Evolutionary conservation across 2,329 filamentous ascomycete genomes (phyloP).

Genomic region (Zelopaecilomyces penicillatus): DNA sequence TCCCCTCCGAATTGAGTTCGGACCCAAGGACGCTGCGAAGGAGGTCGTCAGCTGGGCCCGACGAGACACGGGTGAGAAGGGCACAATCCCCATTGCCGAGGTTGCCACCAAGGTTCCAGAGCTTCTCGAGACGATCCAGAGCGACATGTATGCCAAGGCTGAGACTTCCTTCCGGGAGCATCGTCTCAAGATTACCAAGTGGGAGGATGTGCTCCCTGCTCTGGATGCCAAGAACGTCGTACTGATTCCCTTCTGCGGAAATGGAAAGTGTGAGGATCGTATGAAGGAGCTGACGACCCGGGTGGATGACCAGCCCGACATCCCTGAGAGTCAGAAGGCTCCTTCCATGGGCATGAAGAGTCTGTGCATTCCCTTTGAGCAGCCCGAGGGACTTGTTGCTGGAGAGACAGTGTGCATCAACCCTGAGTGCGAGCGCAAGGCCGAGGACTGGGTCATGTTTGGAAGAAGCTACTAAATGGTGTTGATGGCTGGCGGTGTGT

Average conservation of each 20-base stretch:
- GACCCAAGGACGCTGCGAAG: slow-evolving; percentile 85
- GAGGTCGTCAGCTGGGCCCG: slow-evolving; percentile 77
- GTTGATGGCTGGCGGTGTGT: too few relatives aligned
- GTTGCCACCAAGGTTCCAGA: slow-evolving; percentile 65
- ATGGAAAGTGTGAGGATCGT: slow-evolving; percentile 76
- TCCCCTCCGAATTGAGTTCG: slow-evolving; percentile 88
- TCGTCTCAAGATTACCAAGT: slow-evolving; percentile 71
- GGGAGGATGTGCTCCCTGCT: slow-evolving; percentile 84
- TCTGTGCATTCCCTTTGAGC: slow-evolving; percentile 68
- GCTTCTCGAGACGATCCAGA: slow-evolving; percentile 83
- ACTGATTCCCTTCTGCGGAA: slow-evolving; percentile 83
- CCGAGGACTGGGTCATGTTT: slow-evolving; percentile 89
- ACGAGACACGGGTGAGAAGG: slow-evolving; percentile 80
- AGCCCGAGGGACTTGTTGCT: slow-evolving; percentile 69
- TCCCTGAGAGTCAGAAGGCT: slow-evolving; percentile 44
- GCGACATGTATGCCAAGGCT: slow-evolving; percentile 70
- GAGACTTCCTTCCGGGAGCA: slow-evolving; percentile 71
- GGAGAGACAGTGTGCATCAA: slow-evolving; percentile 88
- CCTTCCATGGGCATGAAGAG: slow-evolving; percentile 60
- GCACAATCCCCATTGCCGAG: slow-evolving; percentile 66
- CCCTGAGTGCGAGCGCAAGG: slow-evolving; percentile 69
- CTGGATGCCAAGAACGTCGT: slow-evolving; percentile 90
- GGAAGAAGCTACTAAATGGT: slow-evolving; percentile 55
- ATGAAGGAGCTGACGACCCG: slow-evolving; percentile 89
- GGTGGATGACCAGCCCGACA: slow-evolving; percentile 51